Percentiles rank a stretch among this genome's conserved stretches.
Conservation (phyloP, 768 basidiomycete species). For the Pulveroboletus sp. region DNA sequence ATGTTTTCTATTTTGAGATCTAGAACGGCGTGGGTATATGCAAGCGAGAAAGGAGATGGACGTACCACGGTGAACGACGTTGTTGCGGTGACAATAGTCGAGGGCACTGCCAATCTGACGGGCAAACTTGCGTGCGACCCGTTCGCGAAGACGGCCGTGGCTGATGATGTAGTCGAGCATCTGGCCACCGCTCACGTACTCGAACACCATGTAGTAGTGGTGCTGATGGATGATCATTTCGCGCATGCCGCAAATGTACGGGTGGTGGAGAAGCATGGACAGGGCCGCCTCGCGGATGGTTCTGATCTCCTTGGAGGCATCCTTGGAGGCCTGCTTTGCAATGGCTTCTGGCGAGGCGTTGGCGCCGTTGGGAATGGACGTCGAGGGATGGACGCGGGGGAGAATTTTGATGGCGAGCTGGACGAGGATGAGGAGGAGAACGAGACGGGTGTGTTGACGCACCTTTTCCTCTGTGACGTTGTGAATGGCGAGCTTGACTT, state of each 20-base stretch:
- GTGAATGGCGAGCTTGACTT: constrained; percentile 94
- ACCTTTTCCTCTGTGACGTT: constrained; percentile 92
- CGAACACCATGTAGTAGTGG: constrained; percentile 99
- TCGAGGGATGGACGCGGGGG: constrained; percentile 72
- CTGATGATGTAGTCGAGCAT: constrained; percentile 99
- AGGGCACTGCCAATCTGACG: constrained; percentile 95
- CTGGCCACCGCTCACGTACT: constrained; percentile 98
- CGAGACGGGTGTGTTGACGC: constrained; percentile 28
- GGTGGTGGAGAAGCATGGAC: constrained; percentile 94
- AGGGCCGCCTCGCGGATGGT: constrained; percentile 95
- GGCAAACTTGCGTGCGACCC: constrained; percentile 96
- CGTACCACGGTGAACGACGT: constrained; percentile 90
- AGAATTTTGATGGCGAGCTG: constrained; percentile 99
- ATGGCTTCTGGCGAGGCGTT: constrained; percentile 50
- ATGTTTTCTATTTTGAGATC: constrained; percentile 99
- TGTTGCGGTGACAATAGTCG: constrained; percentile 96
- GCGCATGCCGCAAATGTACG: constrained; percentile 99
- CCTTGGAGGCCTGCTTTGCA: constrained; percentile 81
- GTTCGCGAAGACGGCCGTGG: constrained; percentile 91
- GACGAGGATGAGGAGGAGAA: constrained; percentile 3
- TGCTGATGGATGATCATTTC: constrained; percentile 98
- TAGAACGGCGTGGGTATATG: constrained; percentile 8
- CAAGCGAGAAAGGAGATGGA: constrained; percentile 5
- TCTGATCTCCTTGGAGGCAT: constrained; percentile 94
- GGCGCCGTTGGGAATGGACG: constrained; percentile 47